Evolutionary conservation across 257 asterid genomes (phyloP).

Genomic region (Haberlea rhodopensis): DNA sequence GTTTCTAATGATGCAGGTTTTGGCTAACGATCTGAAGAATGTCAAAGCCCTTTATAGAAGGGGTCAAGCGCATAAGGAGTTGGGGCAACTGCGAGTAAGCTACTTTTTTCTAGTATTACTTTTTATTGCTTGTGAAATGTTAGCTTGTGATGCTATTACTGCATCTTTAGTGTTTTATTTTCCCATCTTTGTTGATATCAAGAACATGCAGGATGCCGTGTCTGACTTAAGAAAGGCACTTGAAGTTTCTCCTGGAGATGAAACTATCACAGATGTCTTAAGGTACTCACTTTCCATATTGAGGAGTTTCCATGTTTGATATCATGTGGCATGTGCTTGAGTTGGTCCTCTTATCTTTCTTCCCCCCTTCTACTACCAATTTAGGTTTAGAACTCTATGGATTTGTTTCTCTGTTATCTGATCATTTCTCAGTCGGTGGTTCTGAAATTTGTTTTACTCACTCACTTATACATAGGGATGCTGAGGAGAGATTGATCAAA

Average conservation of each 20-base stretch:
- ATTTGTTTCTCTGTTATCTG: conserved; percentile 10
- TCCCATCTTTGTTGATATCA: conserved; percentile 23
- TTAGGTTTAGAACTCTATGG: conserved; percentile 15
- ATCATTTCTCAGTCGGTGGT: conserved; percentile 2
- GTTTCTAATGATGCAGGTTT: conserved; percentile 53
- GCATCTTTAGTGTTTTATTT: conserved; percentile 13
- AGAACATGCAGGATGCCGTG: conserved; percentile 65
- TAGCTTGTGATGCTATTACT: conserved; percentile 14
- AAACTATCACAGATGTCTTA: conserved; percentile 79
- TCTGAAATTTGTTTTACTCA: conserved; percentile 17
- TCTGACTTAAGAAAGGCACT: conserved; percentile 81
- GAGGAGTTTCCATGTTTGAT: conserved; percentile 10
- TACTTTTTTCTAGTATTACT: conserved; percentile 22
- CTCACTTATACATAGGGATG: conserved; percentile 53
- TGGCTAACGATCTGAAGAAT: conserved; percentile 64
- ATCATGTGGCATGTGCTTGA: conserved; percentile 1
- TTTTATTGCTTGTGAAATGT: conserved; percentile 23
- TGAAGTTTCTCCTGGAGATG: conserved; percentile 85
- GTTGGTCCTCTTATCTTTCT: neutral
- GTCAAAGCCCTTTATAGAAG: conserved; percentile 90
- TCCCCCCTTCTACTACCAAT: neutral
- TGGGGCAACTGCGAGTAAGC: conserved; percentile 72
- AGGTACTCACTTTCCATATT: conserved; percentile 47
- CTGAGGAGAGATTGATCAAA: conserved; percentile 52
- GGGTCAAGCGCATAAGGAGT: conserved; percentile 84